Percentiles rank a stretch among this genome's conserved stretches.
These are phyloP conservation scores for Fusarium phyllophilum DNA, from an alignment of 2,329 filamentous ascomycete genomes.

Conservation along the genomic window DNA sequence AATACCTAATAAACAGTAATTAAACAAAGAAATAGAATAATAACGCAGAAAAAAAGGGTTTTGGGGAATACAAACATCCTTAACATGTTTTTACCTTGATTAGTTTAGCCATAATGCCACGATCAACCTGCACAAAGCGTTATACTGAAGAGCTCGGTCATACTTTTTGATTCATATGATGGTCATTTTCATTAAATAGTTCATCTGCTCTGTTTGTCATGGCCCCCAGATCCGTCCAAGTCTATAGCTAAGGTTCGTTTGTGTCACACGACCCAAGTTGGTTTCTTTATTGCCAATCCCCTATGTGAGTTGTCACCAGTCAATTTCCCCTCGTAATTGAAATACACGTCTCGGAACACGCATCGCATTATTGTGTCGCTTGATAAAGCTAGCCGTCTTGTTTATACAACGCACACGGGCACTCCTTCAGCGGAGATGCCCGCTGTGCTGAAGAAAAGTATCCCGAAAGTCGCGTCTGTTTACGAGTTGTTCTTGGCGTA, in stretches of 20 bases:
- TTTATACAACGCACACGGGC: constrained; percentile 42
- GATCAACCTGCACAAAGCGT: not conserved
- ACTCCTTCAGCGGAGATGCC: constrained; percentile 14
- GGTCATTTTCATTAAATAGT: constrained; percentile 44
- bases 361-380: constrained; percentile 42
- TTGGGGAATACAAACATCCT: not conserved
- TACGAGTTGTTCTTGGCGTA: constrained; percentile 73
- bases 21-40: not conserved
- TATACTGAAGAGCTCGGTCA: not conserved
- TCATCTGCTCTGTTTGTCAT: constrained; percentile 32
- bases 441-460: constrained; percentile 36
- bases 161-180: constrained; percentile 11
- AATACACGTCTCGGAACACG: constrained; percentile 37
- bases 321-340: constrained; percentile 34
- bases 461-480: constrained; percentile 10
- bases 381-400: constrained; percentile 37
- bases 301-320: constrained; percentile 24
- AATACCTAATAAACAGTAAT: not conserved
- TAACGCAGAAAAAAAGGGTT: not conserved
- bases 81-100: not conserved
- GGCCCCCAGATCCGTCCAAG: constrained; percentile 35
- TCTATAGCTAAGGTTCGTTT: constrained; percentile 35
- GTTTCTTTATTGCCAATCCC: constrained; percentile 26
- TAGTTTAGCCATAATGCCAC: not conserved
- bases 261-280: constrained; percentile 14